These are phyloP conservation scores for Pythium plurisporium DNA, from an alignment of 352 stramenopile genomes.

Conservation along the genomic window DNA sequence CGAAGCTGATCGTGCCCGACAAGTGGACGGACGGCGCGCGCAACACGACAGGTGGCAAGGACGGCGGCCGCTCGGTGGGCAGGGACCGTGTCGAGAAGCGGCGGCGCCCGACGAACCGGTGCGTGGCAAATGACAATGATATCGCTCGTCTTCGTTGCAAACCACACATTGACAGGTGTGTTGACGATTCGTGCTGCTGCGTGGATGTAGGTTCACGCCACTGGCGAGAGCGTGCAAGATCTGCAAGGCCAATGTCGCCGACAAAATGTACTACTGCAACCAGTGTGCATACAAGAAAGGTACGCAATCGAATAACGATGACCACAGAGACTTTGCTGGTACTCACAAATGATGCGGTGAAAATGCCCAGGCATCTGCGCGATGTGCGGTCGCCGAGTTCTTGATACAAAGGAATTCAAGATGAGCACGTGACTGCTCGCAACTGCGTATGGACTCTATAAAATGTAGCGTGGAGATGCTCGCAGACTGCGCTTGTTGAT, in stretches of 20 bases:
- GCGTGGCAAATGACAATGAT: too few relatives aligned
- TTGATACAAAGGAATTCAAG: slow-evolving; percentile 64
- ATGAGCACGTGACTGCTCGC: slow-evolving; percentile 27
- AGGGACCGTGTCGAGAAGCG: slow-evolving; percentile 47
- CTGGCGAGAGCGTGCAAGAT: slow-evolving; percentile 54
- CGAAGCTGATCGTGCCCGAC: slow-evolving; percentile 68
- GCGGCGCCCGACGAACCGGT: slow-evolving; percentile 34
- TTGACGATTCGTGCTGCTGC: too few relatives aligned
- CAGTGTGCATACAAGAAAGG: slow-evolving; percentile 80
- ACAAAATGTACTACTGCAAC: slow-evolving; percentile 67
- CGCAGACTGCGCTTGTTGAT: neutral
- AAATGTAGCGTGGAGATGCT: neutral
- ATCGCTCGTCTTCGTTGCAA: too few relatives aligned
- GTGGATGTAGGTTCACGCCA: slow-evolving; percentile 37
- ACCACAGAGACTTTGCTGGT: too few relatives aligned
- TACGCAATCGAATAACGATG: too few relatives aligned
- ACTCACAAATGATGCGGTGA: neutral
- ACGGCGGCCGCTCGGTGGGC: slow-evolving; percentile 40
- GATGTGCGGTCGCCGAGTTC: slow-evolving; percentile 63
- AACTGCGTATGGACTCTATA: too few relatives aligned
- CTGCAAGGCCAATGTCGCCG: slow-evolving; percentile 53
- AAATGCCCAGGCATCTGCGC: slow-evolving; percentile 41
- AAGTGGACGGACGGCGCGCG: slow-evolving; percentile 66
- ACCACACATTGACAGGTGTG: neutral
- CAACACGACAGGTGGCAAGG: slow-evolving; percentile 52